Conservation (phyloP, 2,329 filamentous ascomycete species). For the Pestalotiopsis sp. region DNA sequence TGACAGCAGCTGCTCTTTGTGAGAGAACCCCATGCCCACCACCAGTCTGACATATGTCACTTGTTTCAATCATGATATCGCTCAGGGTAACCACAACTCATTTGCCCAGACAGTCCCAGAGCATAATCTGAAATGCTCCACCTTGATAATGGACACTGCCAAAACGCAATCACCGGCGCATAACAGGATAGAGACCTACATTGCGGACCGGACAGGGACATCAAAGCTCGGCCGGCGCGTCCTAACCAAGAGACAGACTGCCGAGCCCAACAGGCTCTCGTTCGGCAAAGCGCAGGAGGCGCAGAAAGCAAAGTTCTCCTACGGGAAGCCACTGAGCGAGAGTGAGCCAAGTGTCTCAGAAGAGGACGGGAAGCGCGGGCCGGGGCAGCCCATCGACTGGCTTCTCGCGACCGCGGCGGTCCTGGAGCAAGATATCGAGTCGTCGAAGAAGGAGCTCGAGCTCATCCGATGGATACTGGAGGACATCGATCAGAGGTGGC, state of each 20-base stretch:
- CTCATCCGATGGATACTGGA: slow-evolving; percentile 22
- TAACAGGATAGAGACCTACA: background rate
- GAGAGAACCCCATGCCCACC: background rate
- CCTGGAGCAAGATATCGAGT: slow-evolving; percentile 23
- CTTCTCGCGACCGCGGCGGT: slow-evolving; percentile 16
- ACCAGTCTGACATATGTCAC: background rate
- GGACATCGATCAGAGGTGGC: slow-evolving; percentile 15
- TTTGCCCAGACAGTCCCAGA: background rate
- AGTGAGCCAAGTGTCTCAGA: background rate
- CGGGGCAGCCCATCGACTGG: slow-evolving; percentile 18
- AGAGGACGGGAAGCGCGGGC: background rate
- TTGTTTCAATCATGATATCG: background rate
- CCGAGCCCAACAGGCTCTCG: background rate
- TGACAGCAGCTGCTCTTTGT: background rate
- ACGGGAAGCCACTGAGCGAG: slow-evolving; percentile 11
- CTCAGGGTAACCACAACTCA: background rate
- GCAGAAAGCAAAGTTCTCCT: slow-evolving; percentile 12
- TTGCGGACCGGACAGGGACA: background rate
- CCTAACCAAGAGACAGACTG: background rate
- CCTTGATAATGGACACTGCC: background rate
- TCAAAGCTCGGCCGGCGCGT: background rate
- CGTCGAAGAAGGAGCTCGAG: slow-evolving; percentile 26
- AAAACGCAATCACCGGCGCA: background rate
- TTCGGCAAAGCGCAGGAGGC: background rate
- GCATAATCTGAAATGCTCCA: background rate